Evolutionary conservation across 2,329 filamentous ascomycete genomes (phyloP).

Genomic region (Colletotrichum orchidophilum): DNA sequence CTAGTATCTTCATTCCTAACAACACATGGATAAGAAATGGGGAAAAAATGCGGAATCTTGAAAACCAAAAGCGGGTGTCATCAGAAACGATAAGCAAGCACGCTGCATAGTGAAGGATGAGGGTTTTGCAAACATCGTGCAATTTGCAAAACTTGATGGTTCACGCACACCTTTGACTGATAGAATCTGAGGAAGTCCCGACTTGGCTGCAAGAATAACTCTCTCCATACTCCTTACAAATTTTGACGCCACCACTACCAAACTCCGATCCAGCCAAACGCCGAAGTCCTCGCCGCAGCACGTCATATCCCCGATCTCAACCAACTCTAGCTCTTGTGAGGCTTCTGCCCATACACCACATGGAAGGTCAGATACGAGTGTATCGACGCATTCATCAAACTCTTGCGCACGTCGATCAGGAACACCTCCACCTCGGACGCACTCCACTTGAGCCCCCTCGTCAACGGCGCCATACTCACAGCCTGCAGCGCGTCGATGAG

Average conservation of each 20-base stretch:
- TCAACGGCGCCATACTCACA: conserved; percentile 49
- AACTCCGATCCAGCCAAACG: neutral
- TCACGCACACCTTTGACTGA: neutral
- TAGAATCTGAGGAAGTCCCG: neutral
- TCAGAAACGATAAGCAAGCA: too few relatives aligned
- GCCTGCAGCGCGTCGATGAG: conserved; percentile 24
- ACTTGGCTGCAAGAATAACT: neutral
- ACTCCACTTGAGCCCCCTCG: conserved; percentile 50
- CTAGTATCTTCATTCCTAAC: too few relatives aligned
- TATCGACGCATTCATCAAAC: conserved; percentile 54
- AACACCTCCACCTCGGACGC: conserved; percentile 49
- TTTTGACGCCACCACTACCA: neutral
- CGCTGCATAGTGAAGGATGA: too few relatives aligned
- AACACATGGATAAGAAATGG: too few relatives aligned
- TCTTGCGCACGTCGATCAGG: conserved; percentile 58
- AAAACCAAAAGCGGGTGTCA: too few relatives aligned
- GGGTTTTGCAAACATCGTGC: too few relatives aligned
- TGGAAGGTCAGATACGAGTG: conserved; percentile 61
- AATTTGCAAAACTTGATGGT: neutral
- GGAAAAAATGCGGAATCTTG: too few relatives aligned
- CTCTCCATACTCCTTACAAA: neutral
- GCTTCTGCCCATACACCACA: conserved; percentile 62
- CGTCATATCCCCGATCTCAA: too few relatives aligned
- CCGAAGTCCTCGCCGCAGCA: neutral
- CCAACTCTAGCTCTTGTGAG: conserved; percentile 32